Evolutionary conservation across 2,329 filamentous ascomycete genomes (phyloP).

Genomic region (Pseudodiploospora longispora): DNA sequence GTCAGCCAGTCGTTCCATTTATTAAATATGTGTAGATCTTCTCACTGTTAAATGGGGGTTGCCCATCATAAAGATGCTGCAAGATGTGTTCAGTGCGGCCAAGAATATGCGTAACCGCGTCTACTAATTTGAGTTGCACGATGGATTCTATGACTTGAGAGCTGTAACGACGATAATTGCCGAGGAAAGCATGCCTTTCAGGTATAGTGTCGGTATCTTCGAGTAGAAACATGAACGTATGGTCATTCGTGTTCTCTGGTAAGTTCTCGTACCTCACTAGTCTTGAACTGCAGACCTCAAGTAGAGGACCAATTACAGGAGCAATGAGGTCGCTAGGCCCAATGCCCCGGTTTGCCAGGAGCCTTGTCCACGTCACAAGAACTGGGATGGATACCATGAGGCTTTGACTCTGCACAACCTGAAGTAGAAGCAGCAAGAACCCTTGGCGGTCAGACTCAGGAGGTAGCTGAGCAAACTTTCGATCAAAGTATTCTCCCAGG

Average conservation of each 20-base stretch:
- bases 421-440: conserved; percentile 72
- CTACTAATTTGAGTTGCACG: conserved; percentile 70
- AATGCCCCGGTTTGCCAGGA: conserved; percentile 66
- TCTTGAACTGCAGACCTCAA: conserved; percentile 76
- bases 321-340: conserved; percentile 54
- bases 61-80: conserved; percentile 64
- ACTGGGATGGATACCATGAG: conserved; percentile 90
- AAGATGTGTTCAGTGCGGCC: conserved; percentile 66
- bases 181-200: conserved; percentile 88
- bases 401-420: conserved; percentile 76
- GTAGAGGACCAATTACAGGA: conserved; percentile 61
- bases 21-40: conserved; percentile 2
- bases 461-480: conserved; percentile 61
- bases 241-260: conserved; percentile 71
- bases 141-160: conserved; percentile 80
- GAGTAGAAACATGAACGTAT: conserved; percentile 72
- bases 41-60: conserved; percentile 58
- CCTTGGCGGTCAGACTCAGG: conserved; percentile 56
- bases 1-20: conserved; percentile 6
- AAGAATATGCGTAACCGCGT: conserved; percentile 85
- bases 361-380: conserved; percentile 79
- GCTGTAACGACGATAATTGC: conserved; percentile 91
- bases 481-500: conserved; percentile 74
- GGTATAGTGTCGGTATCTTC: conserved; percentile 94
- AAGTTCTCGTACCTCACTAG: conserved; percentile 82